Evolutionary conservation across 2,329 filamentous ascomycete genomes (phyloP), one percentile per base, ranked within the genome.

Genomic region (Clathrospora elynae): DNA sequence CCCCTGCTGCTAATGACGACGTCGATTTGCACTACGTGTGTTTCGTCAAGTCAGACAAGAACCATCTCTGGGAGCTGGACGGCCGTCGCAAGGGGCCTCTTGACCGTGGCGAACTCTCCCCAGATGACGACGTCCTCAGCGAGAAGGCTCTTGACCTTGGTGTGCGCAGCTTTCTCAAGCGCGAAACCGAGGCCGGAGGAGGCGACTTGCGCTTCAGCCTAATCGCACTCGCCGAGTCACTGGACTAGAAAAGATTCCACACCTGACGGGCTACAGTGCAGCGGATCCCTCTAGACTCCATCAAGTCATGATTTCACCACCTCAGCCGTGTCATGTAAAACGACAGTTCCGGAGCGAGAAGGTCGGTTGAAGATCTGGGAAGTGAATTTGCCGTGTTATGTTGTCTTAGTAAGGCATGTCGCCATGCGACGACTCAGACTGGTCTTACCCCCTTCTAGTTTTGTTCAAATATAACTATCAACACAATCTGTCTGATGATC

Each of bases 11-110:
- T 6, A 80, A 84, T n/a, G 87, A 88, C 60, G 81, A 86, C 56
- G 79, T 96, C n/a, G 92, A 96, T 65, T 77, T 96, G 59, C 93
- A 99, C 75, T 97, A 95, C 68, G 92, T 97, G 32, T 93, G 89
- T 64, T 99, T 97, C 71, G 87, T 93, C 37, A 93, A 91, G 75
- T 81, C 79, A 2, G 73, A 72, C 36, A 83, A 87, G 67, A 85
- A 85, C 41, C 67, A 73, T 34, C 75, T 95, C 28, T 95, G 87
- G 83, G 90, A 95, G 73, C 70, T 95, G 60, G 89, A 95, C 70
- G 90, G 90, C 1, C 70, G 78, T 14, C 76, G 86, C 34, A 86
- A 85, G 57, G 88, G 88, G 0, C 88, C 88, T 1, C 71, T 92
- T 31, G 81, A 89, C 53, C 76, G 88, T 10, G 76, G 76, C 7